Evolutionary conservation across 257 asterid genomes (phyloP).

Genomic region (Capsicum chinense): DNA sequence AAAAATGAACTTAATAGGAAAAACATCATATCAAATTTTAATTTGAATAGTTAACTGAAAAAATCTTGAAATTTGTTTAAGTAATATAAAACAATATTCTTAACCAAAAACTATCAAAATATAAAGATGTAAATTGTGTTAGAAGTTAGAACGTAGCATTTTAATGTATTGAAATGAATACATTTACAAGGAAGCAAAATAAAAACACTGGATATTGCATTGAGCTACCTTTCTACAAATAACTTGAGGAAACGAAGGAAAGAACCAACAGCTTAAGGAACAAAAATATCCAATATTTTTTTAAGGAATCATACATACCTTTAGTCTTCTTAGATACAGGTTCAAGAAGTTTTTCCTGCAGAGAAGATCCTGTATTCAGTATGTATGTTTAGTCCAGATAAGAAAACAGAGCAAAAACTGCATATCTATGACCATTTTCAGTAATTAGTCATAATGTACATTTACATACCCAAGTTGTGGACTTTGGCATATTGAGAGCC

Average conservation of each 20-base stretch:
- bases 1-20: not conserved
- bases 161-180: not conserved
- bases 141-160: not conserved
- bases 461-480: slow-evolving; percentile 68
- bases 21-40: not conserved
- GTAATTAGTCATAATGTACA: not conserved
- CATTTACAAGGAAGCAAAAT: slow-evolving; percentile 2
- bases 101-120: too few relatives aligned
- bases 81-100: not conserved
- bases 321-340: too few relatives aligned
- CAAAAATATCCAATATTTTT: too few relatives aligned
- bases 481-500: slow-evolving; percentile 92
- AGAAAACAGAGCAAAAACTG: not conserved
- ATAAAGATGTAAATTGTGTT: not conserved
- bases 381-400: too few relatives aligned
- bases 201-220: slow-evolving; percentile 17
- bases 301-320: too few relatives aligned
- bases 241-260: not conserved
- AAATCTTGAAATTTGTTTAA: slow-evolving; percentile 5
- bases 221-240: slow-evolving; percentile 7
- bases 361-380: too few relatives aligned
- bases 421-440: not conserved
- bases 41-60: not conserved
- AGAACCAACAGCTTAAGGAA: too few relatives aligned
- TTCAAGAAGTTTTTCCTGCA: too few relatives aligned